Percentiles rank a stretch among this genome's conserved stretches.
These are phyloP conservation scores for Amaranthus cruentus DNA, from an alignment of 148 eudicot species.

Conservation along the genomic window DNA sequence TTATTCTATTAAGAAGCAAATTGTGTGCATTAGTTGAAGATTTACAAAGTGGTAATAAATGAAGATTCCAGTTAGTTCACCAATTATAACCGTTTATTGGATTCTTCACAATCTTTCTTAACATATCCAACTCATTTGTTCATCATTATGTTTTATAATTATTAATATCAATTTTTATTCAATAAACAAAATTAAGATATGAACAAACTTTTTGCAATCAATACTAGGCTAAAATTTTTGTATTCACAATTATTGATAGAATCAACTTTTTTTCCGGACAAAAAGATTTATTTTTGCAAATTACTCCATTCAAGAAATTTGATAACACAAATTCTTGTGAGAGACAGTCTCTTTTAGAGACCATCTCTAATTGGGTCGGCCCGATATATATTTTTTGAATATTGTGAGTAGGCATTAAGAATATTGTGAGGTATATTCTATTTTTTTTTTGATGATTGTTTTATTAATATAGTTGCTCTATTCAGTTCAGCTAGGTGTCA, in stretches of 20 bases:
- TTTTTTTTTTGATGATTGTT: too few species aligned
- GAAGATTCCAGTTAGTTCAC: not conserved
- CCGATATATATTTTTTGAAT: too few species aligned
- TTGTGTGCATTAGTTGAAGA: not conserved
- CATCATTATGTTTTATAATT: not conserved
- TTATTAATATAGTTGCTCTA: too few species aligned
- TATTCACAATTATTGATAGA: not conserved
- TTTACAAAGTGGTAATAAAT: not conserved
- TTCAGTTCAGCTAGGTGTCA: too few species aligned
- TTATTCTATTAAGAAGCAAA: not conserved
- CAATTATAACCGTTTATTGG: constrained; percentile 4
- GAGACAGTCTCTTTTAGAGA: too few species aligned
- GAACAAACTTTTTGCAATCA: too few species aligned
- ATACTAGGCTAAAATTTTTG: not conserved
- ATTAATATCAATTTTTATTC: not conserved
- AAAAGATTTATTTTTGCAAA: not conserved
- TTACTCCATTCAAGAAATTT: not conserved
- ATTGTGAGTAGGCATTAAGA: too few species aligned
- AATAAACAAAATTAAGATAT: not conserved
- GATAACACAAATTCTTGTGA: not conserved
- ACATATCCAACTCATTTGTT: not conserved
- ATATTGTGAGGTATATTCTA: too few species aligned
- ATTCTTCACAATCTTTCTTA: not conserved
- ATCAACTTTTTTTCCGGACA: not conserved
- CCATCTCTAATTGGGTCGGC: too few species aligned